Evolutionary conservation across 768 basidiomycete genomes (phyloP).

Genomic region (Russula sp.): DNA sequence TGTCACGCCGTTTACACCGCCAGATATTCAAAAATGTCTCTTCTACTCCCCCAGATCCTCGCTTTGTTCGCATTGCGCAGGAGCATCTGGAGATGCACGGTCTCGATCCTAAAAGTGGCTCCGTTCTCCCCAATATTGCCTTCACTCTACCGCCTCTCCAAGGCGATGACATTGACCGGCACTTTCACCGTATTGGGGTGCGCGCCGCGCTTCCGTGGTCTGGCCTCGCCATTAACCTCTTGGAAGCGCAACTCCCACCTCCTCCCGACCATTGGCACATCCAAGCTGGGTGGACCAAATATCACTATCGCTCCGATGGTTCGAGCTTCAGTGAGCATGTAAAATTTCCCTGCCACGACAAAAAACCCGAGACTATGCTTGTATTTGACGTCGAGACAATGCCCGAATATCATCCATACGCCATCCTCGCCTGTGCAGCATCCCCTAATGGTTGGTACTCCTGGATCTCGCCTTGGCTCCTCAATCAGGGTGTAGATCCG

Average conservation of each 20-base stretch:
- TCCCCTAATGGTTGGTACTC: constrained; percentile 85
- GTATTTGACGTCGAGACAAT: constrained; percentile 94
- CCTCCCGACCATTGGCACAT: constrained; percentile 47
- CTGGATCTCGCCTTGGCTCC: constrained; percentile 93
- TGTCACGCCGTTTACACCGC: constrained; percentile 69
- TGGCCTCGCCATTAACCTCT: constrained; percentile 53
- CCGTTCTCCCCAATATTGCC: constrained; percentile 66
- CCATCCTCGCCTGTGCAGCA: constrained; percentile 85
- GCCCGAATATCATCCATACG: constrained; percentile 70
- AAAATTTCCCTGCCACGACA: constrained; percentile 54
- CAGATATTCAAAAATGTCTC: constrained; percentile 73
- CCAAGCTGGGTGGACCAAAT: constrained; percentile 88
- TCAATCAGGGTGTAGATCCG: constrained; percentile 48
- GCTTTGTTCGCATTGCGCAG: constrained; percentile 66
- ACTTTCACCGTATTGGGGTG: constrained; percentile 77
- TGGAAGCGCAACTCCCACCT: constrained; percentile 47
- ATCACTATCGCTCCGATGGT: constrained; percentile 63
- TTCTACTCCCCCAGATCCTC: constrained; percentile 51
- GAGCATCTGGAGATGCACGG: constrained; percentile 78
- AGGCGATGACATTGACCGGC: constrained; percentile 75
- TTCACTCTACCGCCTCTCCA: constrained; percentile 83
- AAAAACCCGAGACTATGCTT: constrained; percentile 62
- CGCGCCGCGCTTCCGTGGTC: constrained; percentile 72
- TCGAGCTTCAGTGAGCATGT: constrained; percentile 70
- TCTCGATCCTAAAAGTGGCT: constrained; percentile 72